Percentiles rank a stretch among this genome's conserved stretches.
These are phyloP conservation scores for Fusarium pseudograminearum DNA, from an alignment of 2,329 filamentous ascomycete genomes.

Conservation along the genomic window DNA sequence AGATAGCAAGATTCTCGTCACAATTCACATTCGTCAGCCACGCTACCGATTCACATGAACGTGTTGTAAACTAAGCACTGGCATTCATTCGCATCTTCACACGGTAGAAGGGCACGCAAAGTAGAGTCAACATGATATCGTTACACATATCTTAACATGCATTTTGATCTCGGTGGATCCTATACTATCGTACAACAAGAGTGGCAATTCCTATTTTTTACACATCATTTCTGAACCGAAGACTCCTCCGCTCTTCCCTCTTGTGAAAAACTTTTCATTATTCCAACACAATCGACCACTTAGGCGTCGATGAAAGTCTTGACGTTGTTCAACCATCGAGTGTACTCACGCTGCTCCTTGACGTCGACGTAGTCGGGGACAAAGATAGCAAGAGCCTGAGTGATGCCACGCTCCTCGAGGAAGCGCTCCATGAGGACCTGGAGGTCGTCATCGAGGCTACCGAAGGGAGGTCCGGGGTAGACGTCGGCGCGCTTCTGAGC, in stretches of 20 bases:
- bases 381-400: slow-evolving; percentile 86
- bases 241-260: slow-evolving; percentile 25
- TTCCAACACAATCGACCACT: slow-evolving; percentile 22
- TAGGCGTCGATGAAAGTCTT: slow-evolving; percentile 86
- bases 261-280: slow-evolving; percentile 15
- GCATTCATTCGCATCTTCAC: not conserved
- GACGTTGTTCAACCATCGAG: slow-evolving; percentile 87
- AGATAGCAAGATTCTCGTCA: slow-evolving; percentile 38
- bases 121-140: slow-evolving; percentile 37
- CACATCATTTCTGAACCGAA: slow-evolving; percentile 32
- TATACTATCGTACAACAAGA: slow-evolving; percentile 49
- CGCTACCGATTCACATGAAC: not conserved
- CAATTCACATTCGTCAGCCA: slow-evolving; percentile 29
- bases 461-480: slow-evolving; percentile 93
- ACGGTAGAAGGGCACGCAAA: not conserved
- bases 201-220: slow-evolving; percentile 46
- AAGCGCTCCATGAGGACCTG: slow-evolving; percentile 93
- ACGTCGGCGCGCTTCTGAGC: slow-evolving; percentile 80
- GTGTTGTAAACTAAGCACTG: not conserved
- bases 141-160: slow-evolving; percentile 45
- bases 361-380: slow-evolving; percentile 96
- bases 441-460: slow-evolving; percentile 94
- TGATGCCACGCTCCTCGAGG: slow-evolving; percentile 93
- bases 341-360: slow-evolving; percentile 99
- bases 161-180: slow-evolving; percentile 40